Percentiles rank a stretch among this genome's conserved stretches.
phyloP scores from a whole-genome alignment of 129 eudicot genomes.

The Helianthus tuberosus region DNA sequence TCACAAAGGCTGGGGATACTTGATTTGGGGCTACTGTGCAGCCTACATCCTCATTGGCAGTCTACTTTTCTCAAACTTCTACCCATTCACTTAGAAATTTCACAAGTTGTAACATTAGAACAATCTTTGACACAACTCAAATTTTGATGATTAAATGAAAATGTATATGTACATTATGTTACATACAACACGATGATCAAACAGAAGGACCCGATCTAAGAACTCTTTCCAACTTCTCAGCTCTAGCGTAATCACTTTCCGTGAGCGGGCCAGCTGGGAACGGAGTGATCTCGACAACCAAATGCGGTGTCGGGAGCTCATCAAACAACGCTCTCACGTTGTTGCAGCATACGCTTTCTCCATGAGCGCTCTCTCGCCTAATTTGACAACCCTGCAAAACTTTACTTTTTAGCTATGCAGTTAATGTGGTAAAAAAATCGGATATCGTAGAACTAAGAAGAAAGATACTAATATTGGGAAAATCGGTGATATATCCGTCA shows the following conservation, averaged over 20 bases:
- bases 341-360: constrained; percentile 89
- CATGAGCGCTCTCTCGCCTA: constrained; percentile 90
- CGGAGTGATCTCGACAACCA: constrained; percentile 80
- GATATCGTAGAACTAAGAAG: no score
- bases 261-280: constrained; percentile 89
- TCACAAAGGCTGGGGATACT: constrained; percentile 60
- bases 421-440: no score
- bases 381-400: constrained; percentile 79
- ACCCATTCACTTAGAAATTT: constrained; percentile 75
- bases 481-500: neutral
- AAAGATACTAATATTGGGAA: no score
- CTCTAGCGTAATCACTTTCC: constrained; percentile 82
- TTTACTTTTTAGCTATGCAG: neutral
- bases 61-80: constrained; percentile 88
- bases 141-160: constrained; percentile 25
- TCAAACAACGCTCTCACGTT: constrained; percentile 86
- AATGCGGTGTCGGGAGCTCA: constrained; percentile 89
- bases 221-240: constrained; percentile 86
- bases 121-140: neutral
- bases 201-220: constrained; percentile 84
- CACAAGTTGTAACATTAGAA: constrained; percentile 1
- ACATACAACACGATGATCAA: constrained; percentile 40
- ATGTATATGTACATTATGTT: constrained; percentile 35
- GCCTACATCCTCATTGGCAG: constrained; percentile 85
- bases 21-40: constrained; percentile 77